Conservation (phyloP, 148 eudicot species). For the Suaeda aralocaspica region DNA sequence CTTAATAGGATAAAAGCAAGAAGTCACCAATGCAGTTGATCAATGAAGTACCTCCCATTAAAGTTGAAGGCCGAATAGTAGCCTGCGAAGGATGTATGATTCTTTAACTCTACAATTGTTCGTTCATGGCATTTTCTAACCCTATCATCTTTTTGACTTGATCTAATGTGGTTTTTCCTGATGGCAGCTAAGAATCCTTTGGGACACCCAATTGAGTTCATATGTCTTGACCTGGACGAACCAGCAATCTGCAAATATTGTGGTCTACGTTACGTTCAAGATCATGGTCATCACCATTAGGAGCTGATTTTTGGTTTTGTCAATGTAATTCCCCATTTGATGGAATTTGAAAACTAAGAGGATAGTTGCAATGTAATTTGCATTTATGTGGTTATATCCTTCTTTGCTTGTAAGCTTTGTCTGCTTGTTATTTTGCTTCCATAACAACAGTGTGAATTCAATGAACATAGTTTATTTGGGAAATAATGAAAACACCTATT, state of each 20-base stretch:
- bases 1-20: constrained; percentile 63
- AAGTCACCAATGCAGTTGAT: constrained; percentile 98
- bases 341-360: neutral
- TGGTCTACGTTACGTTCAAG: constrained; percentile 87
- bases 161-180: constrained; percentile 3
- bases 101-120: neutral
- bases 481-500: neutral
- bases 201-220: constrained; percentile 93
- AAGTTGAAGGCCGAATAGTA: constrained; percentile 82
- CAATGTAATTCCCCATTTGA: neutral
- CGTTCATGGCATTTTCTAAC: neutral
- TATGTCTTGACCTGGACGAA: constrained; percentile 78
- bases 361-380: neutral
- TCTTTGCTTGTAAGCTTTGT: neutral
- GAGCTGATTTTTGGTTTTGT: neutral
- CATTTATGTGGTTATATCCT: neutral
- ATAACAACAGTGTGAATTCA: neutral
- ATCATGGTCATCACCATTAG: constrained; percentile 63
- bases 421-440: neutral
- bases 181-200: constrained; percentile 71
- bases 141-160: neutral
- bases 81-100: constrained; percentile 90
- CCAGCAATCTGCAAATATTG: constrained; percentile 97
- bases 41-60: constrained; percentile 91
- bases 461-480: constrained; percentile 6